Evolutionary conservation across 352 stramenopile genomes (phyloP).

Genomic region (Peronospora farinosa): DNA sequence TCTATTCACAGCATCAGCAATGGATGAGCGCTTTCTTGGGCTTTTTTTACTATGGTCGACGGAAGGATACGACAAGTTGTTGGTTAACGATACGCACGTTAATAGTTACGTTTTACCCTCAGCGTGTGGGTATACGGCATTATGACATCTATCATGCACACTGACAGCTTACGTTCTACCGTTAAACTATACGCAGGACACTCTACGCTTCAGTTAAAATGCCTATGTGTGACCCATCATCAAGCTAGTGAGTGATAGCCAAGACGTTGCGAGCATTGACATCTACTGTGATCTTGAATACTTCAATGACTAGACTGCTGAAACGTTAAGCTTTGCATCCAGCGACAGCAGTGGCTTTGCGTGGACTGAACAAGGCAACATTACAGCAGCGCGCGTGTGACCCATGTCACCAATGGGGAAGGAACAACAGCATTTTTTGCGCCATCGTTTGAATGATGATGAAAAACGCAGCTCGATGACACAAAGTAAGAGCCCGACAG

Average conservation of each 20-base stretch:
- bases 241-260: no score
- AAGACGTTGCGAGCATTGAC: conserved; percentile 14
- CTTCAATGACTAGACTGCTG: conserved; percentile 18
- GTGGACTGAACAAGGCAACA: conserved; percentile 37
- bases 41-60: no score
- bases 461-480: conserved; percentile 27
- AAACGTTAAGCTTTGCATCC: conserved; percentile 28
- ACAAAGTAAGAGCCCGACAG: conserved; percentile 53
- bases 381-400: conserved; percentile 71
- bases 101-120: background rate
- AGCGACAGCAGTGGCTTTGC: conserved; percentile 16
- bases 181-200: no score
- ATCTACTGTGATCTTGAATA: conserved; percentile 12
- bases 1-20: no score
- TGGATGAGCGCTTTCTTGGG: no score
- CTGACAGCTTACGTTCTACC: no score
- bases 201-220: conserved; percentile 3
- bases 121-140: conserved; percentile 3
- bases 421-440: conserved; percentile 44
- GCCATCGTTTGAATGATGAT: conserved; percentile 55
- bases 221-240: conserved; percentile 6
- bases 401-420: no score
- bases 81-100: background rate
- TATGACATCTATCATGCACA: conserved; percentile 12
- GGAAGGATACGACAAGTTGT: no score